Base-by-base conservation (phyloP, 345 rosid genomes). In the Salix caprea region DNA sequence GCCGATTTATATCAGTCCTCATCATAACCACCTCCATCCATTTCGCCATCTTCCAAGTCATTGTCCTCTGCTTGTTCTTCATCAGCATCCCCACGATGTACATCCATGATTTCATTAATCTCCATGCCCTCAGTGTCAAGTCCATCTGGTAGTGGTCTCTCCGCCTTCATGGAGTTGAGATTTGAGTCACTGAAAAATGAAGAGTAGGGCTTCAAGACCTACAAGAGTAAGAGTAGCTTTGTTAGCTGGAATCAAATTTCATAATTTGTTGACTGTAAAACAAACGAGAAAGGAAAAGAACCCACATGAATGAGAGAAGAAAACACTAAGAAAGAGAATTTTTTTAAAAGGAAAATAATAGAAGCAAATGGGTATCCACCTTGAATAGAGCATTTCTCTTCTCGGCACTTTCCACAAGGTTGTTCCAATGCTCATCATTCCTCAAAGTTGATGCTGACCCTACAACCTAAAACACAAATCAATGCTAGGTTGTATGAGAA, bases 391-490 rank as follows among this genome's bases (percentile, higher is more conserved):
- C 79, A 44, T 82, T 82, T 74, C 91, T 83, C 81, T 74, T 81
- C 80, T 89, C 91, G 5, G 99, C 98, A 87, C 92, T 92, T 82
- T 87, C 90, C 6, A 93, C 74, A 11, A 96, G 87, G 82, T 85
- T 91, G 65, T 80, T 88, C 99, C 98, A 93, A 62, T 92, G 96
- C 71, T 93, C 84, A 75, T 96, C 96, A 3, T 66, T 81, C 82
- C 78, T 88, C 83, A 96, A 78, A 19, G 98, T 88, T 73, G 87
- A 80, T 67, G 97, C 96, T 71, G 94, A 92, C 46, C 99, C 99
- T 54, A 96, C 94, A 18, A 96, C 99, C 99, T 95, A 62, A 73
- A 73, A 42, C 40, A 52, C 71, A 75, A 85, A 79, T 39, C 68
- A 36, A 81, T 16, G 46, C 5, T 66, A 40, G 23, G 12, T 18